Evolutionary conservation across 2,329 filamentous ascomycete species (phyloP).

Genomic region (Exophiala lecanii-corni): DNA sequence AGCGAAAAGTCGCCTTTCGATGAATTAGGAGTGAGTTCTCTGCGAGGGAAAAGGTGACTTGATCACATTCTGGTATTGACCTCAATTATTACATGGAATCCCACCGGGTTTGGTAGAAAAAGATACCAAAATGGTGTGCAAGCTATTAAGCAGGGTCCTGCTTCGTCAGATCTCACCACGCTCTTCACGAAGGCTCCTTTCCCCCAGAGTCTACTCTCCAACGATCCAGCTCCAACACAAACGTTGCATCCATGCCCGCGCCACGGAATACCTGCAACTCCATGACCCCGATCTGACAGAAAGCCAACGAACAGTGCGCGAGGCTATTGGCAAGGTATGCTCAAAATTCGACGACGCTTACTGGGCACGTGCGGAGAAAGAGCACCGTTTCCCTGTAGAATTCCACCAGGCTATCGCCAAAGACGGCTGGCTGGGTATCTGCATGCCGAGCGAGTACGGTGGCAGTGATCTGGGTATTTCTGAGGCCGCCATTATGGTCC

Average conservation of each 20-base stretch:
- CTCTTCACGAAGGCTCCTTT: no score
- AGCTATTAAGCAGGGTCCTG: no score
- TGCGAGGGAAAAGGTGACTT: no score
- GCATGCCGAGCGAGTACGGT: slow-evolving; percentile 40
- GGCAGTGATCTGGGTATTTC: slow-evolving; percentile 40
- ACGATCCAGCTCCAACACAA: no score
- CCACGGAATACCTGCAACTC: slow-evolving; percentile 28
- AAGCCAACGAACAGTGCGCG: slow-evolving; percentile 39
- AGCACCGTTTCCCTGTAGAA: slow-evolving; percentile 37
- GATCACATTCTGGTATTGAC: no score
- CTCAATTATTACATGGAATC: no score
- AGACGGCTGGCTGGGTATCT: slow-evolving; percentile 44
- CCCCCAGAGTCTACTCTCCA: no score
- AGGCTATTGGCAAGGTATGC: slow-evolving; percentile 43
- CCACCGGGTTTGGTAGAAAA: no score
- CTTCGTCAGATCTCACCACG: no score
- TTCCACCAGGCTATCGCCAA: slow-evolving; percentile 38
- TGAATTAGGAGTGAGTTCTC: no score
- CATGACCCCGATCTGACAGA: slow-evolving; percentile 36
- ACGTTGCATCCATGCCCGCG: slow-evolving; percentile 21
- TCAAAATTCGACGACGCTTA: slow-evolving; percentile 40
- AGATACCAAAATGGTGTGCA: no score
- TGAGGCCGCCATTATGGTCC: slow-evolving; percentile 46
- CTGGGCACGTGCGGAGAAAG: slow-evolving; percentile 38
- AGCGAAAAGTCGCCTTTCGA: no score